Base-by-base conservation (phyloP, 1,139 yeast species). In the Yamadazyma buinensis region DNA sequence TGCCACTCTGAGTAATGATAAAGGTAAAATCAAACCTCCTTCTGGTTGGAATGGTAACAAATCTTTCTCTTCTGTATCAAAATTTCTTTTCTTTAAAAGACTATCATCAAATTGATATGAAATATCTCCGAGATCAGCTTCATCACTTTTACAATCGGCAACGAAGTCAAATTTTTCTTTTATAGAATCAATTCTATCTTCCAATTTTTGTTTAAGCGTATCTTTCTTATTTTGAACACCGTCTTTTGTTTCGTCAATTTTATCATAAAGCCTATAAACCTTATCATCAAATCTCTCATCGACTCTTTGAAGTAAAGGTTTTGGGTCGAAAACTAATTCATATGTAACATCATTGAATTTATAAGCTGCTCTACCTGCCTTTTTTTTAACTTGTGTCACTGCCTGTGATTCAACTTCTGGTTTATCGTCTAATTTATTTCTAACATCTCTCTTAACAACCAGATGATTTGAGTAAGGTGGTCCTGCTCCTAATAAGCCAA, bases 311-410 rank as follows among this genome's bases (percentile, higher is more conserved):
- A 53, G 37, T 2, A 46, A 15, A 12, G 41, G 37, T 23, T 52
- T 51, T 0, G 59, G 58, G 21, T 55, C 51, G 10, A 50, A 44
- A 5, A 48, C 51, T 10, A 52, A 34, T 13, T 51, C 54, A 34
- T 47, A 49, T 1, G 53, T 46, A 1, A 48, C 42, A 34, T 47
- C 52, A 32, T 49, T 46, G 22, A 54, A 39, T 28, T 40, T 42
- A 15, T 49, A 48, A 10, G 52, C 57, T 13, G 40, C 41, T 7
- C 26, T 23, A 24, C 40, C 39, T 13, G 50, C 28, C 22, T 44
- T 48, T 33, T 53, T 56, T 34, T 55, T 53, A 6, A 50, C 39
- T 38, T 57, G 59, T 36, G 51, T 40, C 7, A 56, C 32, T 5
- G 54, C 57, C 37, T 52, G 57, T 11, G 7, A 13, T 5, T 17